These are phyloP conservation scores for Benincasa hispida DNA, from an alignment of 306 rosid genomes.

Conservation along the genomic window DNA sequence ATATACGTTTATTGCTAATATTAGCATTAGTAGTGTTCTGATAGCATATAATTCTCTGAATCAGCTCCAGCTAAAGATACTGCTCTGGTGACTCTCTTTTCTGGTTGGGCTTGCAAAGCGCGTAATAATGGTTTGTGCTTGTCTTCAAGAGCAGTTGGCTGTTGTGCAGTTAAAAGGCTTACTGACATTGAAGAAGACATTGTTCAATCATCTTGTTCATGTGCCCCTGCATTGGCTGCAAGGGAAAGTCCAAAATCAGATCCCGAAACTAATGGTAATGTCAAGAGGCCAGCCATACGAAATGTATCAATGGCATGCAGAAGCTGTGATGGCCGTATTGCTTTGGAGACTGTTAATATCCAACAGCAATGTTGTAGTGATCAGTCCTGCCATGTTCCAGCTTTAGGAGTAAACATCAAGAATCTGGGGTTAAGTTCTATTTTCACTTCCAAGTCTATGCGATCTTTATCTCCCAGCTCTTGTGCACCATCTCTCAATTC, in stretches of 20 bases:
- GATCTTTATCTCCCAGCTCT: conserved; percentile 67
- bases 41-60: conserved; percentile 15
- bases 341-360: conserved; percentile 28
- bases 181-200: conserved; percentile 61
- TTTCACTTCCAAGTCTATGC: conserved; percentile 67
- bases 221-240: conserved; percentile 42
- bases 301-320: conserved; percentile 28
- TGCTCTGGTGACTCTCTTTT: conserved; percentile 85
- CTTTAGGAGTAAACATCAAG: conserved; percentile 78
- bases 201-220: conserved; percentile 32
- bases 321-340: conserved; percentile 24
- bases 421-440: conserved; percentile 75
- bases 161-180: conserved; percentile 66
- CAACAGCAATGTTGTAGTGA: conserved; percentile 46
- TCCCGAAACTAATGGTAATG: conserved; percentile 33
- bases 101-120: conserved; percentile 99
- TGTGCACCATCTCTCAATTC: conserved; percentile 92
- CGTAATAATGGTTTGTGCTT: conserved; percentile 74
- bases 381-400: conserved; percentile 81
- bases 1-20: not conserved
- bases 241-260: conserved; percentile 31
- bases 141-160: conserved; percentile 61
- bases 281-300: conserved; percentile 46
- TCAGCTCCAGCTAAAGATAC: conserved; percentile 85
- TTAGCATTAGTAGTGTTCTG: not conserved